Evolutionary conservation across 2,329 filamentous ascomycete genomes (phyloP), one percentile per base, ranked within the genome.

Genomic region (Cordyceps tenuipes): DNA sequence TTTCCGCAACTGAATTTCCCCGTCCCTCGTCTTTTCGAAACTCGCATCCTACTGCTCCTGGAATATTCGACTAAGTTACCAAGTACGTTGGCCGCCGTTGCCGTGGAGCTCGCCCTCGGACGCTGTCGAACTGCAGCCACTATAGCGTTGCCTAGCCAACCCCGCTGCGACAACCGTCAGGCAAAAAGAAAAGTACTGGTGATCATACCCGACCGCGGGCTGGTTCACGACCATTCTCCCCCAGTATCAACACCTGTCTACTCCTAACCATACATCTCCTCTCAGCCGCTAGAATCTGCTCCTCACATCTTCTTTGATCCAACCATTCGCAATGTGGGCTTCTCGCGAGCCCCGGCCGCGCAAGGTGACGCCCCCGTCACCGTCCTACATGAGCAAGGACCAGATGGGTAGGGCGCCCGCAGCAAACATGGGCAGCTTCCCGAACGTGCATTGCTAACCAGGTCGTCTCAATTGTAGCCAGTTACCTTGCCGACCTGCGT

Each of bases 401-500:
- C 83, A 88, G 70, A 86, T 87, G 67, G 84, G 85, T 87, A 77
- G 61, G 71, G 59, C 23, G 57, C 57, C 51, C 47, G 46, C 49
- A 36, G 44, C 53, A 23, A 54, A 23, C 17, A 61, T 23, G 44
- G 58, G 43, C 29, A 34, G 17, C 21, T 55, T 59, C 59, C 47
- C 57, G 43, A 43, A 43, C 31, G 58, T 49, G 52, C 59, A 63
- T 65, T 51, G 65, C 62, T 60, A 61, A 61, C 62, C 31, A 52
- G 61, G 61, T 66, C 54, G 13, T 39, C 29, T 44, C 49, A 43
- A 41, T 47, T 64, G 62, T 73, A 91, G 88, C 85, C 65, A 78
- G 79, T 62, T 92, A 91, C 71, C 81, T 91, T 41, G 79, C 86
- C 66, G 83, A 86, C 65, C 81, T 93, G 41, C 86, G 89, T 65